A percentile compares a stretch with the other conserved stretches of the same genome.
phyloP scores from a whole-genome alignment of 2,329 filamentous ascomycete species.

The Colletotrichum sp. region DNA sequence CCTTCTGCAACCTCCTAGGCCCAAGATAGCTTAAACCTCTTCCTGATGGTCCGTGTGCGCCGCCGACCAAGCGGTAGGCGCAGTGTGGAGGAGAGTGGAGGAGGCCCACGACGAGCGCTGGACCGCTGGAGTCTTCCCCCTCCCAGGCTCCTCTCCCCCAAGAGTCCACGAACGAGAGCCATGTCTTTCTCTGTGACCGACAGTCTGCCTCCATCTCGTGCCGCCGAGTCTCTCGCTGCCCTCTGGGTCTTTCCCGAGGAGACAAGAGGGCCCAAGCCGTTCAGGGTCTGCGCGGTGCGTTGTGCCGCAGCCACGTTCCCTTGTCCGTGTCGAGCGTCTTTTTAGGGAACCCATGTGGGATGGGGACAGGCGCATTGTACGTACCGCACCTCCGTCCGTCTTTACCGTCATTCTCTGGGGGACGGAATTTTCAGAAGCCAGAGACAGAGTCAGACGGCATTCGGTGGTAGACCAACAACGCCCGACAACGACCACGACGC shows the following conservation, averaged over 20 bases:
- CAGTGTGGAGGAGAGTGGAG: conserved; percentile 10
- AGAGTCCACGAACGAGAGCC: neutral
- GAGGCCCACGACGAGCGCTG: neutral
- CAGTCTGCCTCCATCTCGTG: neutral
- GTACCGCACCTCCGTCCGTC: neutral
- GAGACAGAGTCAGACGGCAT: neutral
- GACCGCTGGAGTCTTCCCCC: neutral
- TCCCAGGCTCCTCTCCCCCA: neutral
- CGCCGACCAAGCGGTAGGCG: neutral
- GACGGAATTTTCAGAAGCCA: neutral
- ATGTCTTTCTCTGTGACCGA: neutral
- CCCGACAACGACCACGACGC: neutral
- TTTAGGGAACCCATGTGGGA: neutral
- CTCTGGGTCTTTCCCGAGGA: neutral
- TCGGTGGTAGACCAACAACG: neutral
- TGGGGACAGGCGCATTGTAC: neutral
- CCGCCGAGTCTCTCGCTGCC: neutral
- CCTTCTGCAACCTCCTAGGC: neutral
- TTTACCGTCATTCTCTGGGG: neutral
- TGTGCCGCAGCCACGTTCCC: neutral
- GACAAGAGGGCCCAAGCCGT: neutral
- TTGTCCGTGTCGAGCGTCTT: neutral
- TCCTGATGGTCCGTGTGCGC: neutral
- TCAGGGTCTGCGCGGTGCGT: neutral
- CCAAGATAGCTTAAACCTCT: conserved; percentile 1